Evolutionary conservation across 2,329 filamentous ascomycete genomes (phyloP), one percentile per base, ranked within the genome.

Genomic region (Talaromyces piceae): DNA sequence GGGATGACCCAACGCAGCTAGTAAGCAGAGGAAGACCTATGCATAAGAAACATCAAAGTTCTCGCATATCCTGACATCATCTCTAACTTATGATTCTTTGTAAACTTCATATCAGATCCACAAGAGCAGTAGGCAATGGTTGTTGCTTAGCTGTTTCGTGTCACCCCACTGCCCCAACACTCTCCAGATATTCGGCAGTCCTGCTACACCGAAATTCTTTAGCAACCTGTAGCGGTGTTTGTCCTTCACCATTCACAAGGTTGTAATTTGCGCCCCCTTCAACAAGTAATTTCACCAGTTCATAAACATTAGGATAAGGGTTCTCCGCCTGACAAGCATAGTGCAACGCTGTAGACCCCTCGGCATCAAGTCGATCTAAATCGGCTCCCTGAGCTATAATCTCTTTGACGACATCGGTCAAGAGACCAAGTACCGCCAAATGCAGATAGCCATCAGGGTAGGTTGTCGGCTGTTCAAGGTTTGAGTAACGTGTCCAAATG

Each of bases 371-470:
- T 30, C 11, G 27, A 20, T 50, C 31, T 3, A 53, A 16, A 27
- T 53, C 22, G 22, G 28, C 26, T 12, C 47, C 47, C 43, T 50
- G 28, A 13, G 43, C 26, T 31, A 53, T 50, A 11, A 53, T 27
- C 3, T 33, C 22, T 25, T 22, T 28, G 28, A 53, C 41, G 20
- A 47, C 30, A 11, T 53, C 47, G 9, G 49, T 47, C 7, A 41
- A n/a, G 4, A 31, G 23, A 37, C 11, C 9, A 9, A 41, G 3
- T 4, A 47, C 31, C 11, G 51, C 47, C 23, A 53, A 27, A 18
- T 41, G 41, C 16, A 53, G 23, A 12, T 50, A 50, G n/a, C 45
- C 51, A 7, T 47, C 22, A 23, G 41, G 41, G 41, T 53, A 53
- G 13, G 9, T 7, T 28, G 11, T 39, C 2, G 22, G 3, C 12